A percentile compares a stretch with the other conserved stretches of the same genome.
These are phyloP conservation scores for Ulmus americana DNA, from an alignment of 331 rosid species.

Conservation along the genomic window DNA sequence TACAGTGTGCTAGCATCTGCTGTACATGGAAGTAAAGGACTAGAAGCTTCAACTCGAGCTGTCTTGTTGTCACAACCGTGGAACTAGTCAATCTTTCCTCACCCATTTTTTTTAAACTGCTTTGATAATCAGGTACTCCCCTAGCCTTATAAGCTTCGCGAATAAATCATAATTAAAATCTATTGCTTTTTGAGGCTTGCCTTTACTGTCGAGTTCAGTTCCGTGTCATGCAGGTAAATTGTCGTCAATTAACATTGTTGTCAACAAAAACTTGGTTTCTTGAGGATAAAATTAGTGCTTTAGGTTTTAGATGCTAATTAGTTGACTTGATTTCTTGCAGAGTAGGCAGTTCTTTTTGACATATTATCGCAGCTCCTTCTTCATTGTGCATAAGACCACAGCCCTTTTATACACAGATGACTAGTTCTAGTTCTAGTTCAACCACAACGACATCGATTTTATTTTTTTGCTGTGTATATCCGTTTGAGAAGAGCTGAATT, in stretches of 20 bases:
- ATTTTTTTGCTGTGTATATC: slow-evolving; percentile 21
- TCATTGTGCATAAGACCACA: slow-evolving; percentile 15
- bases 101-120: background rate
- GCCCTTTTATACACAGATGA: slow-evolving; percentile 6
- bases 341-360: slow-evolving; percentile 20
- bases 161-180: background rate
- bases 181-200: background rate
- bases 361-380: slow-evolving; percentile 16
- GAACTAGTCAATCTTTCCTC: slow-evolving; percentile 40
- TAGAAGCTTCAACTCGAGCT: slow-evolving; percentile 49
- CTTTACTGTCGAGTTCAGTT: too few relatives aligned
- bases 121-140: slow-evolving; percentile 25
- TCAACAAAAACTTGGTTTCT: too few relatives aligned
- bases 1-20: slow-evolving; percentile 81
- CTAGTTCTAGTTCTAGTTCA: slow-evolving; percentile 4
- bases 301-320: background rate
- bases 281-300: too few relatives aligned
- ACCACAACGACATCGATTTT: slow-evolving; percentile 15
- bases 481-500: slow-evolving; percentile 25
- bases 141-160: background rate
- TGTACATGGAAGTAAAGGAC: slow-evolving; percentile 54
- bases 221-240: too few relatives aligned
- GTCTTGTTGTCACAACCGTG: slow-evolving; percentile 84
- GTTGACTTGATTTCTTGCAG: slow-evolving; percentile 25
- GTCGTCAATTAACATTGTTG: too few relatives aligned